Evolutionary conservation across 805 yeast species (phyloP), one percentile per base, ranked within the genome.

Genomic region (Kodamaea kaohsiungensis): DNA sequence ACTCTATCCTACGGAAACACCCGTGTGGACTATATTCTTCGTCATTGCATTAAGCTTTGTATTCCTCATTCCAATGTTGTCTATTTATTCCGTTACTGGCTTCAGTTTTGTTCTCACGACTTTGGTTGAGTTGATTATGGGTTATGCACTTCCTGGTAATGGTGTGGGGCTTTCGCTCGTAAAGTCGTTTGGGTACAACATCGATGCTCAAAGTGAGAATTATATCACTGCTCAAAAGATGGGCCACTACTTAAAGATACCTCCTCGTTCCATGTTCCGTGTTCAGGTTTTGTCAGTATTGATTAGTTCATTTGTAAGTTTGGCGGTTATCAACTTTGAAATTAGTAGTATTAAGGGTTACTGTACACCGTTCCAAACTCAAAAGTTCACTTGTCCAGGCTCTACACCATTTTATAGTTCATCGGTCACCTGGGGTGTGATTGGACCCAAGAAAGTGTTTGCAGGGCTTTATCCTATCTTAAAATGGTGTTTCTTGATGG

Each of bases 171-270:
- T 69, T 59, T 66, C 60, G 77, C 76, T 81, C 59, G 76, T 84
- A 71, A 84, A 84, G 66, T 80, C 86, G 8, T 78, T 78, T 59
- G 87, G 88, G 19, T 81, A 76, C 65, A 79, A 80, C 59, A 76
- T 83, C 39, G 80, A 79, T 69, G 78, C 78, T 48, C 87, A 84
- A 61, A 87, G 88, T 1, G 73, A 81, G 46, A 71, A 75, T 51
- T 83, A 77, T 63, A 71, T 82, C 30, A 70, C 76, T 8, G 87
- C 83, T 60, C 80, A 82, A 75, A 86, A 86, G 61, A 65, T 83
- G 65, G 88, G 83, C 1, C 89, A 86, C 56, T 87, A 87, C 62
- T 66, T 84, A 62, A 85, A 84, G 59, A 71, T 86, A 17, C 83
- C 88, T 0, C 91, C 90, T 2, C 73, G 84, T 55, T 74, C 83